A percentile compares a stretch with the other conserved stretches of the same genome.
These are phyloP conservation scores for Thielaviopsis populi DNA, from an alignment of 2,329 filamentous ascomycete genomes.

Conservation along the genomic window DNA sequence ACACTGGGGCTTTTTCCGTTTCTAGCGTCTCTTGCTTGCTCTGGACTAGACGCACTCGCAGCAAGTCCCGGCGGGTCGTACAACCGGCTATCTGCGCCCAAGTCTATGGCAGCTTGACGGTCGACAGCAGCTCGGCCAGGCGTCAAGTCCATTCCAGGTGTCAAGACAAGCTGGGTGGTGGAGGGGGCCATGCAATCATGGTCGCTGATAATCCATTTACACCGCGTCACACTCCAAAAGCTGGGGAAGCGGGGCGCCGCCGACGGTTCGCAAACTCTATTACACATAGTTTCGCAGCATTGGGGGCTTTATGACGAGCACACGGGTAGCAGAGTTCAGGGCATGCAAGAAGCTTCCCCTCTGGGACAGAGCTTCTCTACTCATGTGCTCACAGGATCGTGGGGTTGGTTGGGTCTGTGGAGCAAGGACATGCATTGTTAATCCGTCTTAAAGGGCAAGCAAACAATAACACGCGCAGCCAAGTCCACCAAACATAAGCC, in stretches of 20 bases:
- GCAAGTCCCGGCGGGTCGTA: background rate
- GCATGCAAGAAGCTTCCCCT: background rate
- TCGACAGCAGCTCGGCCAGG: too few relatives aligned
- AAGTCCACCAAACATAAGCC: background rate
- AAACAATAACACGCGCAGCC: too few relatives aligned
- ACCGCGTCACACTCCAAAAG: background rate
- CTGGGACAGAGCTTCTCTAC: background rate
- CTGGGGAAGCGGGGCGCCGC: background rate
- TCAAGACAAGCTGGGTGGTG: too few relatives aligned
- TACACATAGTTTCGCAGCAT: constrained; percentile 6
- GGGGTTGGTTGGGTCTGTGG: background rate
- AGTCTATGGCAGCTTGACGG: background rate
- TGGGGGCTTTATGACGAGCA: background rate
- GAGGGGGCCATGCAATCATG: background rate
- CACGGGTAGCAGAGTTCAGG: background rate
- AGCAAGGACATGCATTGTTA: background rate
- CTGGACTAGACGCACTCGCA: background rate
- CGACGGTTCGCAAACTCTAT: constrained; percentile 1
- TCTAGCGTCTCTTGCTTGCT: background rate
- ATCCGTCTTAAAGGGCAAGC: background rate
- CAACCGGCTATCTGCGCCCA: background rate
- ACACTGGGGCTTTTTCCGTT: background rate
- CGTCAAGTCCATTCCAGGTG: background rate
- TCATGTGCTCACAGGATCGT: background rate
- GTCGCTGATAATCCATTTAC: background rate